Evolutionary conservation across 768 basidiomycete species (phyloP), one percentile per base, ranked within the genome.

Genomic region (Lactifluus volemus): DNA sequence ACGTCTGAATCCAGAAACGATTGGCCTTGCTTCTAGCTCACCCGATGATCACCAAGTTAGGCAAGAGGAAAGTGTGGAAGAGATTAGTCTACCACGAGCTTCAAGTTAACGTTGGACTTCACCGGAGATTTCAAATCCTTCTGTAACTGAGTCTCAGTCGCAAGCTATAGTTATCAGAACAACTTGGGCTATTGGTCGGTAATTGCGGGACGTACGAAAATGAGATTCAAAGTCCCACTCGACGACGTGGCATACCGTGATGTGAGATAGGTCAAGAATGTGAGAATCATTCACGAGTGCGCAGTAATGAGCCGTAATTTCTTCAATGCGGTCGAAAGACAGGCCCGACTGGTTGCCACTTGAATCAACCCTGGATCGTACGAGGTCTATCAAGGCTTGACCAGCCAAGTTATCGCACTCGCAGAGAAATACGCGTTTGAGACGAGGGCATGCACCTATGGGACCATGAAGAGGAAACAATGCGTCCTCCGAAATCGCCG

Each of bases 271-370:
- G 54, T 78, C 74, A 41, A 83, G 63, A 59, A 85, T 77, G 61
- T 84, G 79, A 59, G 73, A 70, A 58, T 84, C 81, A 65, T 76
- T 73, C 29, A 84, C 82, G 58, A 79, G 78, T 15, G 80, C 75
- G 69, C 83, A 85, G 66, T 83, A 79, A 62, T 84, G 80, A 30
- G 81, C 76, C 0, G 78, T 78, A 14, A 84, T 70, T 64, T 76
- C 76, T 47, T 69, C 65, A 56, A 85, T 77, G 36, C 72, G 71
- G 48, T 68, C 68, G 9, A 63, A 63, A 4, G 48, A 39, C 8
- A 2, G 25, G 25, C 60, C 61, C 36, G 41, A 25, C 17, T 30
- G 50, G n/a, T 50, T 17, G 25, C 17, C 29, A 30, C 57, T 61
- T 36, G 49, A 59, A 17, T 36, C 44, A 21, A 68, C 51, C 29